Base-by-base conservation (phyloP, 2,329 filamentous ascomycete genomes). In the Lasiodiplodia gonubiensis region DNA sequence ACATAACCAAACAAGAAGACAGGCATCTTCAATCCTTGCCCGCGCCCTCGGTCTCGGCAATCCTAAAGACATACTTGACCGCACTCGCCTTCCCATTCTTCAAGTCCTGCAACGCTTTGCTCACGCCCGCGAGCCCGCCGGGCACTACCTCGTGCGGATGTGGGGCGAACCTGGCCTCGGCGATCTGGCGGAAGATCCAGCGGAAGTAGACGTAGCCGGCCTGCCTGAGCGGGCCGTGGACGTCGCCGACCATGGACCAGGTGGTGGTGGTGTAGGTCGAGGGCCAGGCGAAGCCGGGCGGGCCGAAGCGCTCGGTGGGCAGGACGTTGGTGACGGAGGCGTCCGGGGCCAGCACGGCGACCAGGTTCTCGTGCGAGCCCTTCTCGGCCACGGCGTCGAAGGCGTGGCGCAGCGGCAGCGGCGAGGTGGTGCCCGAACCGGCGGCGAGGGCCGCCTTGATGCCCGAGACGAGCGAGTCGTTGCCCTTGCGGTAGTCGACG, bases 11-110 rank as follows among this genome's bases (percentile, higher is more conserved):
- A 33, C 7, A 10, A 33, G 27, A 33, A 8, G 30, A 33, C 30
- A 33, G 7, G n/a, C 25, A 14, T 46, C 33, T 16, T 46, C 48
- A 60, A 21, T 60, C 30, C 54, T 61, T 67, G 37, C 72, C 72
- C 42, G 72, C 71, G 2, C 65, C 65, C 46, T 67, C 54, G 27
- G 85, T 86, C 46, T 87, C 84, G 10, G 71, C 80, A 75, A 88
- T 83, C 69, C 79, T 80, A 72, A 87, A 86, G 0, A 91, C 85
- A 79, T 89, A 90, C 78, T 91, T 91, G 0, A 86, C 81, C 1
- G 83, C 89, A 72, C 85, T 89, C 25, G 86, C 87, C 75, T 86
- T 87, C 0, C 89, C 89, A 33, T 81, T 82, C 74, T 84, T 86
- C 73, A 91, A 74, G 69, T 86, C 84, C 70, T 76, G 75, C 75